These are phyloP conservation scores for Camellia sinensis DNA, from an alignment of 148 eudicot species.

Conservation along the genomic window DNA sequence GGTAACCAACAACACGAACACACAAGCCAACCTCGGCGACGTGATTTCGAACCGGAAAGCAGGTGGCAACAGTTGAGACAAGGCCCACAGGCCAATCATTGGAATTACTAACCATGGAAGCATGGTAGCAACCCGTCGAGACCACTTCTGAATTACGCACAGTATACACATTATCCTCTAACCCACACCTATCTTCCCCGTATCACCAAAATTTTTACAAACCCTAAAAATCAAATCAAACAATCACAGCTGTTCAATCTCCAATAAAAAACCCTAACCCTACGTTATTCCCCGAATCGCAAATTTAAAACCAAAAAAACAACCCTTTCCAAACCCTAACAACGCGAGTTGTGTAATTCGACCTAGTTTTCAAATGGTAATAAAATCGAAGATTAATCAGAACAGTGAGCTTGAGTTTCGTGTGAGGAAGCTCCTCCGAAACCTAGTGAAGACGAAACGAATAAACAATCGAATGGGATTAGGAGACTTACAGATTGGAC, in stretches of 20 bases:
- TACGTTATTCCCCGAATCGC: background rate
- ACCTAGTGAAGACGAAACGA: conserved; percentile 14
- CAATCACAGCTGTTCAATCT: conserved; percentile 25
- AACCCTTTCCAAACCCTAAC: conserved; percentile 37
- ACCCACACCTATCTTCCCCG: conserved; percentile 42
- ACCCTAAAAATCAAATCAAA: conserved; percentile 24
- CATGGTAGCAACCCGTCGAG: conserved; percentile 97
- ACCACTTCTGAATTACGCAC: conserved; percentile 98
- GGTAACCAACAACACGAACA: conserved; percentile 77
- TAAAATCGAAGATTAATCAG: conserved; percentile 3
- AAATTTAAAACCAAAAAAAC: background rate
- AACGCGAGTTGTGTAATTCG: conserved; percentile 12
- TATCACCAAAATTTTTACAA: conserved; percentile 16
- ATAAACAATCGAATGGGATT: background rate
- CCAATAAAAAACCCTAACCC: conserved; percentile 26
- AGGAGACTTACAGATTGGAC: conserved; percentile 16
- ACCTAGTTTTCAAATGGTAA: conserved; percentile 24
- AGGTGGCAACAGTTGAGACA: conserved; percentile 91
- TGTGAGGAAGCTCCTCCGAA: conserved; percentile 14
- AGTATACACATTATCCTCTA: conserved; percentile 99
- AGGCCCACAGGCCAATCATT: conserved; percentile 89
- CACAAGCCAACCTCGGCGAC: conserved; percentile 87
- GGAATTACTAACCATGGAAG: conserved; percentile 99
- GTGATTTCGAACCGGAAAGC: conserved; percentile 94
- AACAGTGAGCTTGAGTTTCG: background rate